A percentile compares a stretch with the other conserved stretches of the same genome.
Evolutionary conservation across 768 basidiomycete genomes (phyloP).

Genomic region (Mycena crocata): DNA sequence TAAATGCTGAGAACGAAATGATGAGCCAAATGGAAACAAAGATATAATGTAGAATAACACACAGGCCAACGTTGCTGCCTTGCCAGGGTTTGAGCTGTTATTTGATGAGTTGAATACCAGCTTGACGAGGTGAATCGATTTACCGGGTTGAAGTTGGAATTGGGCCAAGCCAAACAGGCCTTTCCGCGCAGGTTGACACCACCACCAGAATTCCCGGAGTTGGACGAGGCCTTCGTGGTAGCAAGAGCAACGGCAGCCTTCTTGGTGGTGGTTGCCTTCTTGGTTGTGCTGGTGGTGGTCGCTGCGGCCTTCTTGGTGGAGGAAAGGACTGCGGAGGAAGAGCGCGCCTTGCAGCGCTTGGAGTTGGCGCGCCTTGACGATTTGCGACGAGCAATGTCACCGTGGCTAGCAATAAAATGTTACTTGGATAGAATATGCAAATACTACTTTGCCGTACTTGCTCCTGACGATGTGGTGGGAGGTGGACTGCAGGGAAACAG

Average conservation of each 20-base stretch:
- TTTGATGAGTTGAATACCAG: too few species aligned
- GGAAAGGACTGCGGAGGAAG: conserved; percentile 44
- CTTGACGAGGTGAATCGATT: too few species aligned
- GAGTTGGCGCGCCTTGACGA: conserved; percentile 55
- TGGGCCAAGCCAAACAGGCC: conserved; percentile 76
- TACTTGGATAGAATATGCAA: too few species aligned
- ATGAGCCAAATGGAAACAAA: not conserved
- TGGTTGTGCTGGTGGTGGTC: conserved; percentile 8
- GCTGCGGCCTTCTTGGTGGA: conserved; percentile 17
- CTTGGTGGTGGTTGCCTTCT: conserved; percentile 31
- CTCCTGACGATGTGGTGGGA: conserved; percentile 46
- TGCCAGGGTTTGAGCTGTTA: conserved; percentile 67
- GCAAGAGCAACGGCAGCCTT: conserved; percentile 17
- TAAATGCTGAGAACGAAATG: conserved; percentile 56
- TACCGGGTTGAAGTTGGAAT: conserved; percentile 59
- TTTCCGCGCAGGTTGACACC: conserved; percentile 37
- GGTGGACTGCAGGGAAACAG: conserved; percentile 58
- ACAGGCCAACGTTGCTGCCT: conserved; percentile 58
- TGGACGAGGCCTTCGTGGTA: conserved; percentile 25
- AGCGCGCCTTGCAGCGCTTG: conserved; percentile 70
- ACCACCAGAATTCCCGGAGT: conserved; percentile 25
- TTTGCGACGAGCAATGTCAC: conserved; percentile 52
- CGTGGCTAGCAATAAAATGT: too few species aligned
- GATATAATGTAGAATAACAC: conserved; percentile 26
- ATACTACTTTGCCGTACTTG: too few species aligned